Base-by-base conservation (phyloP, 2,329 filamentous ascomycete genomes). In the Pyrenophora seminiperda region DNA sequence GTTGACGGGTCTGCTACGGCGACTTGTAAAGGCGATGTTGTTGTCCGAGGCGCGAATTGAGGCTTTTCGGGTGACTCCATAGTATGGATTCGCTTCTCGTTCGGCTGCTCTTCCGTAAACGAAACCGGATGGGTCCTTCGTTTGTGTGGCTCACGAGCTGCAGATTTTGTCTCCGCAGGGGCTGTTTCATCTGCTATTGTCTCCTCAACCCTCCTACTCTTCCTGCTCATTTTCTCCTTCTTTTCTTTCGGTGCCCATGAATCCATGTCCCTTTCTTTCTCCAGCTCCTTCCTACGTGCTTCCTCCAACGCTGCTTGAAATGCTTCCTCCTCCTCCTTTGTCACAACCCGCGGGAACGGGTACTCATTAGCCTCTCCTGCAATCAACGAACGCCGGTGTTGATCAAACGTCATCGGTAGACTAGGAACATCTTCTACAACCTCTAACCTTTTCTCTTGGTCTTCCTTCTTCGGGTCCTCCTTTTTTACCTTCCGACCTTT, bases 221-320 rank as follows among this genome's bases (percentile, higher is more conserved):
- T 72, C 47, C 68, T 73, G 55, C 69, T 72, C 49, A 66, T 67
- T 44, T 62, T 65, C 20, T 69, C 75, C 56, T 79, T 81, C 60
- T 77, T 75, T 53, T 75, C 77, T 47, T 65, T 63, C 41, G 75
- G 70, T 30, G 72, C 70, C 53, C 61, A 66, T 19, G 65, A 63
- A 27, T 58, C 56, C 22, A 60, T 59, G 15, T 61, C 58, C 58
- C 39, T 60, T 59, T 34, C 65, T 49, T 50, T 65, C 61, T 53
- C 58, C 46, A 37, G 58, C 42, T 54, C 51, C 5, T 46, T 55
- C 20, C 15, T 46, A 22, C 24, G 27, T 24, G 41, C 14, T 37
- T 55, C 44, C 10, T 46, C 40, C n/a, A 27, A 10, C 27, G 47
- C 3, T 7, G 34, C 22, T 6, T 20, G 36, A 19, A 5, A 11